Conservation (phyloP, 768 basidiomycete genomes). For the Leucosporidium creatinivorum region DNA sequence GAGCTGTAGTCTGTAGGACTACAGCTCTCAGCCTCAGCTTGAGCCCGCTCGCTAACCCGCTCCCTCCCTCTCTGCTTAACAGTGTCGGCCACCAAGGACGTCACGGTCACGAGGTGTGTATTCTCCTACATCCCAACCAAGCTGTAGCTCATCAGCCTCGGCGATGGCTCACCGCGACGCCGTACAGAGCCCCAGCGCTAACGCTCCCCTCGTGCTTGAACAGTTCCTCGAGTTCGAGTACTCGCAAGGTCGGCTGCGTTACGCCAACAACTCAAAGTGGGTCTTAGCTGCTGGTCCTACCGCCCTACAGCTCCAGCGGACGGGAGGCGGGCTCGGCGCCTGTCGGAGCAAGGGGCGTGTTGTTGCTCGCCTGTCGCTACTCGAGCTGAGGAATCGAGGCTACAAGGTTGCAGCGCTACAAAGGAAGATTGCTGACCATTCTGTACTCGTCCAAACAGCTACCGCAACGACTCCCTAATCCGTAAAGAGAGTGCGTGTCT, state of each 20-base stretch:
- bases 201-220: slow-evolving; percentile 38
- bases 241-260: slow-evolving; percentile 88
- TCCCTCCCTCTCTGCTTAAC: neutral
- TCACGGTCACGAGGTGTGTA: slow-evolving; percentile 33
- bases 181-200: slow-evolving; percentile 51
- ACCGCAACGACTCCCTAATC: slow-evolving; percentile 93
- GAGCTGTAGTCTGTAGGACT: too few relatives aligned
- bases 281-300: neutral
- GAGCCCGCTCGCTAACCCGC: too few relatives aligned
- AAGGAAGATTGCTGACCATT: too few relatives aligned
- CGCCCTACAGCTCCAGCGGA: neutral
- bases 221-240: slow-evolving; percentile 94
- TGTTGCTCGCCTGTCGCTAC: neutral
- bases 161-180: slow-evolving; percentile 39
- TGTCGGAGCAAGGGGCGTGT: neutral
- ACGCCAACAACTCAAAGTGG: slow-evolving; percentile 93
- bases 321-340: neutral
- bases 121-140: too few relatives aligned
- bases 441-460: slow-evolving; percentile 41
- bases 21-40: too few relatives aligned
- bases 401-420: too few relatives aligned
- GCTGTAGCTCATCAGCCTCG: neutral
- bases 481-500: slow-evolving; percentile 84
- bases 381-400: too few relatives aligned
- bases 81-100: slow-evolving; percentile 98